Evolutionary conservation across 768 basidiomycete species (phyloP), one percentile per base, ranked within the genome.

Genomic region (Leucosporidium yakuticum): DNA sequence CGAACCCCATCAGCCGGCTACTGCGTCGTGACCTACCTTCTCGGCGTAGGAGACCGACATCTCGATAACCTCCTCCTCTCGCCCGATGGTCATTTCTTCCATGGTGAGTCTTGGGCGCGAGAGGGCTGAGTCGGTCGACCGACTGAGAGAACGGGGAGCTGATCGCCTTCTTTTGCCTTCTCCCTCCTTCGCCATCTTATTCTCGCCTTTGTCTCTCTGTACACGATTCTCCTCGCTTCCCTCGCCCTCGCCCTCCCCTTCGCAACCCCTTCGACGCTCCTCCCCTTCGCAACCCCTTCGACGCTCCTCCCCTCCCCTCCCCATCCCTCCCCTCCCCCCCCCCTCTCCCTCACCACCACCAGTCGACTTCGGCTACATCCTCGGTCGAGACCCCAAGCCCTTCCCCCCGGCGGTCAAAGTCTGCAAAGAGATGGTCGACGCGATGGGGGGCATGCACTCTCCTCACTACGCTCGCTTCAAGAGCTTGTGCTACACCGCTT

Each of bases 371-470:
- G 95, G 96, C 3, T 99, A 97, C 79, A 98, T 98, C 74, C 84
- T 98, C 20, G 96, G 96, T 4, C 87, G 93, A 4, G 96, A 98
- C 77, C 96, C 96, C 0, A 98, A 99, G 76, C 91, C 93, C 0
- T 95, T 94, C 77, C 94, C 96, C 3, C 96, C 96, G 9, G 90
- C 93, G 19, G 94, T 98, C 73, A 99, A 99, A 78, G 90, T 99
- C 50, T 97, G 94, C 80, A 94, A 95, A 76, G 96, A 98, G 77
- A 99, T 98, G 96, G 91, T 98, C 0, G 96, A 99, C 77, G 95
- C 90, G 17, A 95, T 99, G 93, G 96, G 96, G n/a, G 95, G 96
- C 17, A 87, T 90, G 2, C 86, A 89, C 75, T 95, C 93, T 9
- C 85, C 88, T n/a, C 95, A 98, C 77, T 97, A 97, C 78, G 85